Conservation (phyloP, 1,284 basidiomycete species). For the Trametes hirsuta region DNA sequence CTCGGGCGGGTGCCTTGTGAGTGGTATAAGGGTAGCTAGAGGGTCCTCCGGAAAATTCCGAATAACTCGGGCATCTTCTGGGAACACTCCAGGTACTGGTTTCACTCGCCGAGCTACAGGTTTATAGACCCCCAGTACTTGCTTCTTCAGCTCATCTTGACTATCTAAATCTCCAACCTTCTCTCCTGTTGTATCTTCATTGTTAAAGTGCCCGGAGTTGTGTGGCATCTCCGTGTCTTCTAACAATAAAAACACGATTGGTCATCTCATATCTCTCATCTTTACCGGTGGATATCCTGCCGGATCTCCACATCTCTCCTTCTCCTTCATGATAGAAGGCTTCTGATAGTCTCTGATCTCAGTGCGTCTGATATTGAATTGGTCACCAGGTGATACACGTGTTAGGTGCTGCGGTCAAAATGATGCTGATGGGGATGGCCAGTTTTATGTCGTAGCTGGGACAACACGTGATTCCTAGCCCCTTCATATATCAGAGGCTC, state of each 20-base stretch:
- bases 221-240: no score
- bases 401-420: no score
- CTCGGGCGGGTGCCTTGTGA: conserved; percentile 21
- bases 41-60: conserved; percentile 26
- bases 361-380: not conserved
- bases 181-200: not conserved
- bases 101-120: no score
- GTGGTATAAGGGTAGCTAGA: conserved; percentile 6
- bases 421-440: no score
- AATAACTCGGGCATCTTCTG: conserved; percentile 23
- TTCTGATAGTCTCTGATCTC: not conserved
- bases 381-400: not conserved
- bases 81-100: conserved; percentile 29
- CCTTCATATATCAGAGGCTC: no score
- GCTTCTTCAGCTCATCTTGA: not conserved
- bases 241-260: no score
- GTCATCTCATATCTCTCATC: no score
- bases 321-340: no score
- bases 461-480: not conserved
- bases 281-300: no score
- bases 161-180: not conserved
- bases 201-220: no score
- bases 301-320: no score
- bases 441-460: conserved; percentile 5
- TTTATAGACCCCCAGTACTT: conserved; percentile 18